Evolutionary conservation across 257 asterid species (phyloP).

Genomic region (Solanum clarkiae): DNA sequence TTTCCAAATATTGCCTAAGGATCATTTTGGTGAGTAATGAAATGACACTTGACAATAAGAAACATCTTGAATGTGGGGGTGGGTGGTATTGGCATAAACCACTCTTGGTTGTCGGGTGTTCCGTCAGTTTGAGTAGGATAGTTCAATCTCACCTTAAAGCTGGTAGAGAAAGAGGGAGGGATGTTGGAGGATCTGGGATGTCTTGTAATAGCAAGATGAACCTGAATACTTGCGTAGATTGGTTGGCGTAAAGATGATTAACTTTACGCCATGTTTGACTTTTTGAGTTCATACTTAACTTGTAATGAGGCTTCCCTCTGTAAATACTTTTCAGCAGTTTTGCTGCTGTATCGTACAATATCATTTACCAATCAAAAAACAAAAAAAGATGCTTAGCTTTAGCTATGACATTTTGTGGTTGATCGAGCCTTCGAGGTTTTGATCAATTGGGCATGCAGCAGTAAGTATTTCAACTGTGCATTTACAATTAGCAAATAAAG

Average conservation of each 20-base stretch:
- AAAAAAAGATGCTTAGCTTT: not conserved
- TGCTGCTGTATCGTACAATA: not conserved
- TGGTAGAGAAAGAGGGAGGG: not conserved
- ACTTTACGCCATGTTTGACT: not conserved
- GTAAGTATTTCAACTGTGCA: slow-evolving; percentile 35
- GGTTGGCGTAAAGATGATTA: not conserved
- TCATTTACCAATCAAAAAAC: not conserved
- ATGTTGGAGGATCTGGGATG: not conserved
- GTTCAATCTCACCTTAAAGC: not conserved
- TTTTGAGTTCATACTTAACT: not conserved
- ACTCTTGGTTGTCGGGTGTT: not conserved
- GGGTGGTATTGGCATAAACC: not conserved
- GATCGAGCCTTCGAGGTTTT: not conserved
- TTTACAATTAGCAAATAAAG: slow-evolving; percentile 55
- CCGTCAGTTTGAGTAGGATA: not conserved
- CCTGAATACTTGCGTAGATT: not conserved
- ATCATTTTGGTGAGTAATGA: not conserved
- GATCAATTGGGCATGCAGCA: not conserved
- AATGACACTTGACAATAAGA: not conserved
- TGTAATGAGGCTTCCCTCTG: not conserved
- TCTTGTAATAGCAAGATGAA: not conserved
- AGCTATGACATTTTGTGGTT: not conserved
- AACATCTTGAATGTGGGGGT: not conserved
- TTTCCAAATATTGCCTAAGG: not conserved
- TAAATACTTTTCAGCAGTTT: not conserved